phyloP scores from a whole-genome alignment of 2,329 filamentous ascomycete species.

The Pseudogymnoascus sp. region DNA sequence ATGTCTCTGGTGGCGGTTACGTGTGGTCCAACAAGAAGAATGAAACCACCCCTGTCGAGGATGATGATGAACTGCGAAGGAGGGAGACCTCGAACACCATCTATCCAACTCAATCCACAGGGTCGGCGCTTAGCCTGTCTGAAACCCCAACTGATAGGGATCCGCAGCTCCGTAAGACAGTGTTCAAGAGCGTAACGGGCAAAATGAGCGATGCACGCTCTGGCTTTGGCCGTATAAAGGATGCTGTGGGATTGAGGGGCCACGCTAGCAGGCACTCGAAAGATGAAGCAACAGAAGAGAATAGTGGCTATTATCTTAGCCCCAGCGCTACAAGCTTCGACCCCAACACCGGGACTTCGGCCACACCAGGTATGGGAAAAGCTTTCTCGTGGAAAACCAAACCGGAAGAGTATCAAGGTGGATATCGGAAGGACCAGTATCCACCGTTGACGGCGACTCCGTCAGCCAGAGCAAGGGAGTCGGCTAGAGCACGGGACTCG shows the following conservation, averaged over 20 bases:
- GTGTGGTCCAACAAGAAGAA: constrained; percentile 41
- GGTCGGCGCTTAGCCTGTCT: constrained; percentile 38
- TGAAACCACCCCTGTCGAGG: constrained; percentile 46
- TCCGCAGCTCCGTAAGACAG: constrained; percentile 48
- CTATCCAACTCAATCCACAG: constrained; percentile 38
- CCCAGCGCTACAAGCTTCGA: constrained; percentile 17
- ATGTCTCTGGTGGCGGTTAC: constrained; percentile 41
- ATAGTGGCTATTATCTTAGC: constrained; percentile 20
- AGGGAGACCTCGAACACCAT: constrained; percentile 40
- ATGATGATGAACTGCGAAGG: constrained; percentile 36
- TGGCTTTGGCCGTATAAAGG: constrained; percentile 77
- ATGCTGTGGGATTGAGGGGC: constrained; percentile 58
- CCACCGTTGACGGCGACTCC: not conserved
- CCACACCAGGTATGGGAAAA: constrained; percentile 33
- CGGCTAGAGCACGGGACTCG: constrained; percentile 10
- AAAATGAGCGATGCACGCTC: constrained; percentile 74
- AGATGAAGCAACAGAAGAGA: constrained; percentile 36
- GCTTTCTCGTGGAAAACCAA: constrained; percentile 59
- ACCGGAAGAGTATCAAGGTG: constrained; percentile 48
- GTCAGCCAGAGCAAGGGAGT: not conserved
- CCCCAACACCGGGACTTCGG: constrained; percentile 10
- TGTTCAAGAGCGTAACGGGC: constrained; percentile 73
- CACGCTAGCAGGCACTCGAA: constrained; percentile 48
- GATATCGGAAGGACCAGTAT: constrained; percentile 21
- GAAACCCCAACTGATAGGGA: constrained; percentile 47